Evolutionary conservation across 2,329 filamentous ascomycete genomes (phyloP), one percentile per base, ranked within the genome.

Genomic region (Penicillium sp.): DNA sequence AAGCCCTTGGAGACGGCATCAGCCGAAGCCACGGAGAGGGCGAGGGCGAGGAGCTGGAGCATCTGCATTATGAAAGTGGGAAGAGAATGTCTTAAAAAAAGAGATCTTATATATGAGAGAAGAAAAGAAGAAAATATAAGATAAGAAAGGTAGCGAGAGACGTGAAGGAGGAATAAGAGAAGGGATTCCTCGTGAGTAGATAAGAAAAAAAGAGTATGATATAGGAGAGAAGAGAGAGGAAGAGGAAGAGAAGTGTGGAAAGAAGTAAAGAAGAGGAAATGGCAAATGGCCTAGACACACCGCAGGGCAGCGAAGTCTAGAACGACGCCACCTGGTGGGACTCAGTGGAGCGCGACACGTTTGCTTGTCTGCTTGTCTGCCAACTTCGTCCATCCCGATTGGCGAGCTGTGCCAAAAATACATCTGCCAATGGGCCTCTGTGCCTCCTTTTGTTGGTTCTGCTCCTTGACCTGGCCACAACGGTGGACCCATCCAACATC

Each of bases 1-100:
- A 80, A 79, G 56, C 77, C 77, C 57, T 74, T 69, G 59, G 67
- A 67, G 59, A 65, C 68, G 49, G 72, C 71, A 56, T 70, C 63
- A 41, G 68, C 59, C 30, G 68, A 56, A 21, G 67, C 65, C 46
- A 72, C 45, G 36, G 70, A 63, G 50, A 71, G 56, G 39, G 69
- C 68, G 42, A 71, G 54, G 17, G 71, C 67, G 51, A 73, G 60
- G 46, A 68, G 54, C 30, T 68, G 59, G 44, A 66, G 60, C 55
- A 64, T 57, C 46, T 70, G 66, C 67, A 71, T 70, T 33, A 53
- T 71, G 64, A 55, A 59, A 41, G 49, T 51, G 27, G 36, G 17
- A 36, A 59, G 45, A 30, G 48, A 58, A 50, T 49, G 48, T 45
- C 40, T n/a, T n/a, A n/a, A n/a, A n/a, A n/a, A n/a, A n/a, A n/a